Conservation (phyloP, 2,329 filamentous ascomycete genomes). For the Ophiostoma novo-ulmi region DNA sequence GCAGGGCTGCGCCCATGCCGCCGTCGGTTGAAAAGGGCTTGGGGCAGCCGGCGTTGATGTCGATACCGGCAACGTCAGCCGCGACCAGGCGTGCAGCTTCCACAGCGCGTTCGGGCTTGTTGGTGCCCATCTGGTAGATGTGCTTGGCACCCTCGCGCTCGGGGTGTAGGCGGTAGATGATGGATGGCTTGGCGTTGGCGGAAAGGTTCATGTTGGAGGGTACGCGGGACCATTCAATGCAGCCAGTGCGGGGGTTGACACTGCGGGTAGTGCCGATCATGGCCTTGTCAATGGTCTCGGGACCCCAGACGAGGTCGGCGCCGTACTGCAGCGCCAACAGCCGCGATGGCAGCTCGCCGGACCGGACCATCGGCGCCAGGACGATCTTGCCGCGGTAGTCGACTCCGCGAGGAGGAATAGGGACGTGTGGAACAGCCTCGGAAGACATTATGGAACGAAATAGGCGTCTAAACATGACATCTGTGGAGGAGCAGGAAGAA, state of each 20-base stretch:
- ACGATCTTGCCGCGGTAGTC: conserved; percentile 93
- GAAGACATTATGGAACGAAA: conserved; percentile 54
- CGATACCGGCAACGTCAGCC: conserved; percentile 83
- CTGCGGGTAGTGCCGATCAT: conserved; percentile 81
- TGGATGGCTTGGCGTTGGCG: conserved; percentile 53
- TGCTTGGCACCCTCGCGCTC: conserved; percentile 66
- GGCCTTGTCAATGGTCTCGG: conserved; percentile 87
- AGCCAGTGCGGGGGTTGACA: conserved; percentile 69
- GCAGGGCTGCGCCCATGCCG: conserved; percentile 91
- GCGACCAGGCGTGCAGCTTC: conserved; percentile 79
- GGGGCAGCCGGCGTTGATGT: conserved; percentile 96
- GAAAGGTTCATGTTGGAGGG: conserved; percentile 64
- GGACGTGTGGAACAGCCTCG: conserved; percentile 58
- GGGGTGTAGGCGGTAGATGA: conserved; percentile 83
- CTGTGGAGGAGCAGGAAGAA: neutral
- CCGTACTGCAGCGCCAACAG: conserved; percentile 88
- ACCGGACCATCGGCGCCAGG: conserved; percentile 95
- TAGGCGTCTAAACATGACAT: conserved; percentile 29
- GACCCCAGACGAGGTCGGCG: conserved; percentile 95
- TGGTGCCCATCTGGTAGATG: conserved; percentile 89
- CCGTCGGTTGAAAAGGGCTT: conserved; percentile 92
- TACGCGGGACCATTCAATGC: conserved; percentile 76
- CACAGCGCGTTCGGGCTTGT: conserved; percentile 76
- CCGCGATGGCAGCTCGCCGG: conserved; percentile 88
- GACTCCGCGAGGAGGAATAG: conserved; percentile 81